Conservation (phyloP, 345 rosid genomes). For the Brassica nigra region DNA sequence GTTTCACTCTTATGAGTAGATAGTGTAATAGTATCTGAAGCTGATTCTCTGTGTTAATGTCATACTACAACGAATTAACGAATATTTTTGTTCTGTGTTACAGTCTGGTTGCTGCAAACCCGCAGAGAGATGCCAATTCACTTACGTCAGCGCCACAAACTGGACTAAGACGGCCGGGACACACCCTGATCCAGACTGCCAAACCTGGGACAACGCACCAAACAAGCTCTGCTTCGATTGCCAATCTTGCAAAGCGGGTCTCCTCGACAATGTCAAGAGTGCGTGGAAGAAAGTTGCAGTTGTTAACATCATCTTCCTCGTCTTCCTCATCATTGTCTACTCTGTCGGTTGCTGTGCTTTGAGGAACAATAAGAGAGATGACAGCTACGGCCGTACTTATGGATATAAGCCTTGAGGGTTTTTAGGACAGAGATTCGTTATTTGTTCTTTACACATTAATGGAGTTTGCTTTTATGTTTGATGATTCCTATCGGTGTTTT, state of each 20-base stretch:
- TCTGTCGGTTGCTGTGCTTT: constrained; percentile 95
- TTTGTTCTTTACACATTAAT: neutral
- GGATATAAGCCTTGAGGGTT: constrained; percentile 45
- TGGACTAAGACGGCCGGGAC: constrained; percentile 49
- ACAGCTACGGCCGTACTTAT: constrained; percentile 19
- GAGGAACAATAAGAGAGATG: constrained; percentile 78
- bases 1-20: neutral
- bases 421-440: constrained; percentile 36
- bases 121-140: constrained; percentile 58
- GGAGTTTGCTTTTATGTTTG: constrained; percentile 22
- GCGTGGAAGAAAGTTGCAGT: constrained; percentile 97
- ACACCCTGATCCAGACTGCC: constrained; percentile 59
- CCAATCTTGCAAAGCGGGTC: constrained; percentile 90
- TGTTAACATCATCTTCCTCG: constrained; percentile 73
- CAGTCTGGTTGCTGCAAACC: constrained; percentile 99
- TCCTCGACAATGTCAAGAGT: constrained; percentile 71
- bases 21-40: neutral
- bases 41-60: neutral
- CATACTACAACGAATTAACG: neutral
- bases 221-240: constrained; percentile 70
- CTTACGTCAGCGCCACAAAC: constrained; percentile 52
- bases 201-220: constrained; percentile 53
- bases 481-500: constrained; percentile 15
- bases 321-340: constrained; percentile 83
- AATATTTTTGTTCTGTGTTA: constrained; percentile 14